Conservation (phyloP, 495 filamentous ascomycete species). For the Pyronema domesticum region DNA sequence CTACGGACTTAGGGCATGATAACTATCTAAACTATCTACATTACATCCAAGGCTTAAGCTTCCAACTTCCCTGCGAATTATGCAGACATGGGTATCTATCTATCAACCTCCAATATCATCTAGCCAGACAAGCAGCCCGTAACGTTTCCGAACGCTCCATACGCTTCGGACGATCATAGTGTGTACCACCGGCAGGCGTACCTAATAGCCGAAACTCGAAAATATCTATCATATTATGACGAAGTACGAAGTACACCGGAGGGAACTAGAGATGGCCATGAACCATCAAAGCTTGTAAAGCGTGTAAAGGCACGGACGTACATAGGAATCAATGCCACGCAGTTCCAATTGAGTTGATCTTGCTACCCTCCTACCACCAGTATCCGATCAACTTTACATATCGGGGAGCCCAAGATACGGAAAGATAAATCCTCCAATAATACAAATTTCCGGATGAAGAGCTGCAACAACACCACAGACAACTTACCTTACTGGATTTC, state of each 20-base stretch:
- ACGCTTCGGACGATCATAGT: not conserved
- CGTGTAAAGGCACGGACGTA: not conserved
- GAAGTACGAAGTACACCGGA: not conserved
- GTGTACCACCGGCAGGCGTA: too few species aligned
- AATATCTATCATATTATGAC: too few species aligned
- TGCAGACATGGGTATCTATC: not conserved
- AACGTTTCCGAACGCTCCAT: conserved; percentile 2
- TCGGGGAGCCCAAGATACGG: not conserved
- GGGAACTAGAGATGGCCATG: not conserved
- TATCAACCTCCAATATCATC: not conserved
- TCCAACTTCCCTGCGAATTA: not conserved
- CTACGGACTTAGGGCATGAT: not conserved
- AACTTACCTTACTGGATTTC: not conserved
- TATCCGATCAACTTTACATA: not conserved
- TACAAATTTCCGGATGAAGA: not conserved
- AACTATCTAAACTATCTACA: not conserved
- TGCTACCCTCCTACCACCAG: too few species aligned
- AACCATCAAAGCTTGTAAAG: not conserved
- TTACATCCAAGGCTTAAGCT: not conserved
- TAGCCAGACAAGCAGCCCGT: not conserved
- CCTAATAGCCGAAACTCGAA: too few species aligned
- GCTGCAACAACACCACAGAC: not conserved
- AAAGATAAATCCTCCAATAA: not conserved
- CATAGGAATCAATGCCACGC: not conserved
- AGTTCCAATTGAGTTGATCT: not conserved